Percentiles rank a stretch among this genome's conserved stretches.
These are phyloP conservation scores for Salix arbutifolia DNA, from an alignment of 345 rosid species.

Conservation along the genomic window DNA sequence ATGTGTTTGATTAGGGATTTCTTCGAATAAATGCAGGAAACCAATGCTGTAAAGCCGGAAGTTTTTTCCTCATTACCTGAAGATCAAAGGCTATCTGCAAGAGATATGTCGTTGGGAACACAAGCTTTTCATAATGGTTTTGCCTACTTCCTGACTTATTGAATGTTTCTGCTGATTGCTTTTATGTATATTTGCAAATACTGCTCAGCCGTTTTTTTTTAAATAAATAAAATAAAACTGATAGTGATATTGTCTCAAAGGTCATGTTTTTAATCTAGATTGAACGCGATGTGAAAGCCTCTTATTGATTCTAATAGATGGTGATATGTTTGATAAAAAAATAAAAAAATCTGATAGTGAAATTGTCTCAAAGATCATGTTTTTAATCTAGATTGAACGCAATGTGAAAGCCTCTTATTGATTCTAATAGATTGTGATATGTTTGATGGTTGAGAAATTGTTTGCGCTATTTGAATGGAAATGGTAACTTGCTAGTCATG, in stretches of 20 bases:
- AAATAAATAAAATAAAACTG: neutral
- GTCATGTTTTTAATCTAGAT: neutral
- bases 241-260: neutral
- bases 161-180: neutral
- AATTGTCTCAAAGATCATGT: neutral
- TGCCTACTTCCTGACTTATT: neutral
- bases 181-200: neutral
- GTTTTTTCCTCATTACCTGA: slow-evolving; percentile 39
- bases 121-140: slow-evolving; percentile 35
- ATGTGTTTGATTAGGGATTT: neutral
- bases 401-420: neutral
- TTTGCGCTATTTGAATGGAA: neutral
- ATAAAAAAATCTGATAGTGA: neutral
- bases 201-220: neutral
- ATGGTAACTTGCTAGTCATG: neutral
- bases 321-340: neutral
- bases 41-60: slow-evolving; percentile 47
- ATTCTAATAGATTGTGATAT: neutral
- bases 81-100: slow-evolving; percentile 27
- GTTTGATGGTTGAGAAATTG: neutral
- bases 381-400: neutral
- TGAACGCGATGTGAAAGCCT: neutral
- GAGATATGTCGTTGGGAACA: slow-evolving; percentile 31
- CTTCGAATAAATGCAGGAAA: slow-evolving; percentile 31
- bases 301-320: neutral